Evolutionary conservation across 768 basidiomycete genomes (phyloP).

Genomic region (Boletus coccyginus): DNA sequence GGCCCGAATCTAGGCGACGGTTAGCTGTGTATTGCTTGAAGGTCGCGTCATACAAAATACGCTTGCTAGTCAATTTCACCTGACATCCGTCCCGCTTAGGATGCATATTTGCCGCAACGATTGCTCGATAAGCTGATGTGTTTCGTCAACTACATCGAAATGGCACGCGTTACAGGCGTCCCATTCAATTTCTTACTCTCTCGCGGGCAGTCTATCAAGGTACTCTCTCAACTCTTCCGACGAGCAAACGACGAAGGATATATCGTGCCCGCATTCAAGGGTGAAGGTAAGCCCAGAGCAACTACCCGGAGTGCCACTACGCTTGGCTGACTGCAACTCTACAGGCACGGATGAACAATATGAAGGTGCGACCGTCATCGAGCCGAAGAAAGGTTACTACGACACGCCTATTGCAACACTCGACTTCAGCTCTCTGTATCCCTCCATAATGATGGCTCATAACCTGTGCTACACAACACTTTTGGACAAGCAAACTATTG

Average conservation of each 20-base stretch:
- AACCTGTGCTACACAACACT: slow-evolving; percentile 98
- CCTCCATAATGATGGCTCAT: slow-evolving; percentile 99
- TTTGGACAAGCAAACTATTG: slow-evolving; percentile 76
- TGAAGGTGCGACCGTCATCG: slow-evolving; percentile 98
- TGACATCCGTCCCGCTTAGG: slow-evolving; percentile 44
- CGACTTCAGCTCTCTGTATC: slow-evolving; percentile 98
- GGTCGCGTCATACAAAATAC: slow-evolving; percentile 38
- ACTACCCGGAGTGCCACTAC: neutral
- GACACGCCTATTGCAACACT: slow-evolving; percentile 96
- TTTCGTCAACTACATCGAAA: slow-evolving; percentile 97
- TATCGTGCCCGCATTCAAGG: slow-evolving; percentile 79
- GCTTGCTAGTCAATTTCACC: neutral
- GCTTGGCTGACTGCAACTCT: neutral
- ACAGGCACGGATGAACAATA: slow-evolving; percentile 92
- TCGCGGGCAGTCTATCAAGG: slow-evolving; percentile 98
- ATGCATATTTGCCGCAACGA: slow-evolving; percentile 96
- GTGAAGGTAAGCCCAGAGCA: slow-evolving; percentile 58
- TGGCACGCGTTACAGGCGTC: slow-evolving; percentile 99
- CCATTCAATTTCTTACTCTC: slow-evolving; percentile 95
- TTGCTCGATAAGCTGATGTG: slow-evolving; percentile 98
- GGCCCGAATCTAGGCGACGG: slow-evolving; percentile 86
- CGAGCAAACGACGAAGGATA: slow-evolving; percentile 92
- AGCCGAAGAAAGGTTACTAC: slow-evolving; percentile 94
- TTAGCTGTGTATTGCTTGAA: slow-evolving; percentile 98
- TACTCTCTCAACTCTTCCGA: slow-evolving; percentile 91